Base-by-base conservation (phyloP, 1,284 basidiomycete genomes). In the Fomes fomentarius region DNA sequence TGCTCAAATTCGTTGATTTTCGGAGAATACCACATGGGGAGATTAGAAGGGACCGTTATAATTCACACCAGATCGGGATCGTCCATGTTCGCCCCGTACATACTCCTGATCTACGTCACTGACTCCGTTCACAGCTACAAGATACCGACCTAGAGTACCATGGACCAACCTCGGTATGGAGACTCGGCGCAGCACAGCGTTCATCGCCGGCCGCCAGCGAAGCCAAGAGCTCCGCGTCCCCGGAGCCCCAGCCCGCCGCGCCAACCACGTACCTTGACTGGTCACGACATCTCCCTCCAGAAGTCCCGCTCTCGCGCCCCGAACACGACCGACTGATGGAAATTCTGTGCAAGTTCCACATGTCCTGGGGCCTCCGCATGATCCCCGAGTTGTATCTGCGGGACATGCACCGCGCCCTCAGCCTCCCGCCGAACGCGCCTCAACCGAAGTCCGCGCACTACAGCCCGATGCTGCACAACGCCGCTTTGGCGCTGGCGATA, bases 391-490 rank as follows among this genome's bases (percentile, higher is more conserved):
- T 83, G n/a, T 87, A 86, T 66, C 69, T 83, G 3, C 74, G 79
- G 24, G 84, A 86, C 63, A 84, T 87, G 82, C 73, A 79, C 64
- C 65, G 78, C 54, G 69, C 77, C 55, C 71, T 89, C 62, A 73
- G 66, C 43, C 64, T 71, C 28, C 80, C 83, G 2, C 74, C 73
- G 0, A 71, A 76, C 0, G 72, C 81, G 9, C 61, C 73, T 0
- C 71, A 74, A 8, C 72, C 77, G 0, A 77, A 78, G 47, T 79
- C 80, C 0, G 75, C 83, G 0, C 81, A 85, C 60, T 90, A 89
- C 69, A 85, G 84, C 1, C 85, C 86, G 0, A 83, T 89, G 75
- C 74, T 89, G 3, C 88, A 91, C 70, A 89, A 89, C 62, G 76
- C 83, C 3, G 70, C 87, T 0, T 71, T 91, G 8, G 75, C 86